Evolutionary conservation across 805 yeast genomes (phyloP).

Genomic region (Yamadazyma paraphyllophila): DNA sequence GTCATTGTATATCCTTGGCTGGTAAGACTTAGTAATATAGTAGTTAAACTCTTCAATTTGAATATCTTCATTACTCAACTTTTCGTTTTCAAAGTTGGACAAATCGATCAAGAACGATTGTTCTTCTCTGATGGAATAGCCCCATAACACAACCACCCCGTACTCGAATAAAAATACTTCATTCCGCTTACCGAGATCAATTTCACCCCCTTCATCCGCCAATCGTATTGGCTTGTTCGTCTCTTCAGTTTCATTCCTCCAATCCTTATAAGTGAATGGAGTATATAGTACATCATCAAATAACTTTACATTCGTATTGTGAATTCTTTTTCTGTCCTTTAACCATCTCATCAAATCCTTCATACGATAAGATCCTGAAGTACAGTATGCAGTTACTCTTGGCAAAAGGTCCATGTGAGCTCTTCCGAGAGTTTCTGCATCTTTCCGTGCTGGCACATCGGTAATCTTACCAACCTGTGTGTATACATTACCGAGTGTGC

Average conservation of each 20-base stretch:
- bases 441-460: constrained; percentile 85
- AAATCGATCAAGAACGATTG: constrained; percentile 74
- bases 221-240: constrained; percentile 53
- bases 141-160: constrained; percentile 98
- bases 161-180: constrained; percentile 91
- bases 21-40: constrained; percentile 89
- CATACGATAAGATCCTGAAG: constrained; percentile 91
- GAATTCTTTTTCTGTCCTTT: constrained; percentile 68
- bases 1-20: constrained; percentile 93
- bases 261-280: constrained; percentile 79
- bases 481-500: constrained; percentile 38
- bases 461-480: constrained; percentile 82
- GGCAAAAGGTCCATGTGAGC: constrained; percentile 82
- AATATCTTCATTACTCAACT: constrained; percentile 85
- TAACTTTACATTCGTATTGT: constrained; percentile 78
- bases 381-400: constrained; percentile 93
- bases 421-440: constrained; percentile 91
- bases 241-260: constrained; percentile 48
- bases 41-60: constrained; percentile 95
- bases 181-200: constrained; percentile 75
- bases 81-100: constrained; percentile 90
- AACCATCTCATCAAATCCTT: constrained; percentile 83
- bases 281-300: constrained; percentile 95
- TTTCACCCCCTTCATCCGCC: constrained; percentile 94
- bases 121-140: constrained; percentile 84